These are phyloP conservation scores for Solanum rostratum DNA, from an alignment of 257 asterid genomes.

Conservation along the genomic window DNA sequence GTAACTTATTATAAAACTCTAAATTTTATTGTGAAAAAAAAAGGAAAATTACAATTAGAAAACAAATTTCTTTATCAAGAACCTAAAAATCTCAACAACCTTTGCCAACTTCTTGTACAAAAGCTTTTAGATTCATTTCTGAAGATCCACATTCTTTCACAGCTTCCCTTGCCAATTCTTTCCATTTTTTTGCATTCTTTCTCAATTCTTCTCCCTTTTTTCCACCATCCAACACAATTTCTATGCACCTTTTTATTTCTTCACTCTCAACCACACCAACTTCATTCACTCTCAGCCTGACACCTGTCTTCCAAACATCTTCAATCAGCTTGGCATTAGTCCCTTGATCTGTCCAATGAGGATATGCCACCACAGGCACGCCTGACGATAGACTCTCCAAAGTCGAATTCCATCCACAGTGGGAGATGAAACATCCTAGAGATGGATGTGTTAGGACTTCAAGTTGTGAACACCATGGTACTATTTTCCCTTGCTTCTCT, in stretches of 20 bases:
- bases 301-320: conserved; percentile 19
- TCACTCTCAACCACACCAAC: conserved; percentile 10
- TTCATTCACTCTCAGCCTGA: background rate
- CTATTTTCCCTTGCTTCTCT: conserved; percentile 16
- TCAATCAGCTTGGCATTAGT: conserved; percentile 18
- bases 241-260: conserved; percentile 15
- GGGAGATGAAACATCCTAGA: conserved; percentile 20
- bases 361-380: conserved; percentile 17
- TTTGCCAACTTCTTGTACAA: conserved; percentile 3
- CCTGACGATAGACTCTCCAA: conserved; percentile 10
- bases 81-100: background rate
- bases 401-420: conserved; percentile 31
- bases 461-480: conserved; percentile 30
- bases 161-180: conserved; percentile 10
- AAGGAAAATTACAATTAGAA: background rate
- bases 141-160: conserved; percentile 18
- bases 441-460: conserved; percentile 21
- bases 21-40: background rate
- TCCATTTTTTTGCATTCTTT: conserved; percentile 15
- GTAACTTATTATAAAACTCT: background rate
- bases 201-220: conserved; percentile 1
- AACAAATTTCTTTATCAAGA: background rate
- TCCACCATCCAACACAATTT: conserved; percentile 6
- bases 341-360: conserved; percentile 23
- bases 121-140: background rate